These are phyloP conservation scores for Conringia planisiliqua DNA, from an alignment of 345 rosid species.

Conservation along the genomic window DNA sequence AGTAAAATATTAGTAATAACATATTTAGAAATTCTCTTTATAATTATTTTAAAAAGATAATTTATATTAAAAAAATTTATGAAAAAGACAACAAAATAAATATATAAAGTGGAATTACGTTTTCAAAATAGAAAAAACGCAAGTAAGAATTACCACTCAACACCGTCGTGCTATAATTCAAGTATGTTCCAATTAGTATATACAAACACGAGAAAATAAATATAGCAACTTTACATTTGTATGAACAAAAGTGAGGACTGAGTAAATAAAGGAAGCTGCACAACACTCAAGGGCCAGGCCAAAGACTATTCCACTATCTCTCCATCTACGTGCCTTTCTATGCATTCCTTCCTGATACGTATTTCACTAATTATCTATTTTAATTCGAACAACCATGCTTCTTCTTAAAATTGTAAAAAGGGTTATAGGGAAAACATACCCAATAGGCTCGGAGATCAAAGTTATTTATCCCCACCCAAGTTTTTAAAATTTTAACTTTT, in stretches of 20 bases:
- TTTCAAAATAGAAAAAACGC: background rate
- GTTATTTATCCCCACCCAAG: background rate
- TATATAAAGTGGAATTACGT: background rate
- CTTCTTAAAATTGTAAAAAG: slow-evolving; percentile 16
- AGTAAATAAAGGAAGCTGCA: slow-evolving; percentile 27
- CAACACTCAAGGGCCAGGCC: slow-evolving; percentile 30
- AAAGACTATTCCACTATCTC: slow-evolving; percentile 34
- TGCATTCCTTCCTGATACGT: slow-evolving; percentile 17
- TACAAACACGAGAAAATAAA: background rate
- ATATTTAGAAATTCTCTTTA: no score
- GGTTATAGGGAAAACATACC: slow-evolving; percentile 29
- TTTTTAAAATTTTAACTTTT: background rate
- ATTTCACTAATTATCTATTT: background rate
- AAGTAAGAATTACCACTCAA: background rate
- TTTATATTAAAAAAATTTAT: background rate
- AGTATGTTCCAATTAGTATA: background rate
- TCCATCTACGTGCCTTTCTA: slow-evolving; percentile 24
- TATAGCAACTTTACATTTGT: background rate
- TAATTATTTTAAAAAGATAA: no score
- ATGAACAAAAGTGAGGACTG: slow-evolving; percentile 12
- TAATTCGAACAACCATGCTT: slow-evolving; percentile 15
- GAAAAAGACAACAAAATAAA: background rate
- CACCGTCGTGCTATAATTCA: background rate
- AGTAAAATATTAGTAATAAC: no score
- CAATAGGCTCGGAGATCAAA: slow-evolving; percentile 24